Conservation (phyloP, 2,329 filamentous ascomycete genomes). For the Chaetoscypha palmicola region DNA sequence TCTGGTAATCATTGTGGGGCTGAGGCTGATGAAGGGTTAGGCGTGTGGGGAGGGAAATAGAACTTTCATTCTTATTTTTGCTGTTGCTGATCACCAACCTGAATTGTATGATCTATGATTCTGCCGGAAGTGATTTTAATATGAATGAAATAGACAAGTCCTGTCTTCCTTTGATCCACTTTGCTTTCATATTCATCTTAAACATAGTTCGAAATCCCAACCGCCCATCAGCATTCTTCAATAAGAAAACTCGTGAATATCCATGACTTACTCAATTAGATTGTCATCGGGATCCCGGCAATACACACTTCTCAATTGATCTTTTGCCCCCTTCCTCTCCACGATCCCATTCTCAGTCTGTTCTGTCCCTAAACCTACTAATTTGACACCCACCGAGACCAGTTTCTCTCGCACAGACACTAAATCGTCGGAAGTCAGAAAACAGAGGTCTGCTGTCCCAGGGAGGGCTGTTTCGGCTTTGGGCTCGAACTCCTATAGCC, state of each 20-base stretch:
- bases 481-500: conserved; percentile 54
- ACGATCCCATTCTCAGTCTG: conserved; percentile 42
- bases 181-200: too few relatives aligned
- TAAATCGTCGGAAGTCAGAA: conserved; percentile 46
- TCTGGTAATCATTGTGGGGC: neutral
- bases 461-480: conserved; percentile 47
- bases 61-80: neutral
- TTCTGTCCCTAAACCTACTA: conserved; percentile 31
- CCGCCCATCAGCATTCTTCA: too few relatives aligned
- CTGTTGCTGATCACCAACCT: neutral
- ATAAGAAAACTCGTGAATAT: too few relatives aligned
- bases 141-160: too few relatives aligned
- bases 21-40: neutral
- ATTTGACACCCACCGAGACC: conserved; percentile 38
- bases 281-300: conserved; percentile 56
- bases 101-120: too few relatives aligned
- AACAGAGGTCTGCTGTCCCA: conserved; percentile 54
- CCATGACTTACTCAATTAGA: conserved; percentile 51
- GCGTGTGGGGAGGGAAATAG: too few relatives aligned
- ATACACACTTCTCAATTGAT: conserved; percentile 50
- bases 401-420: conserved; percentile 39
- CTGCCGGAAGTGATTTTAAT: too few relatives aligned
- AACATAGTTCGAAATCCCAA: too few relatives aligned
- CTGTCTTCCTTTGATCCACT: too few relatives aligned
- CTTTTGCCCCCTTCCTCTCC: conserved; percentile 47